phyloP scores from a whole-genome alignment of 2,329 filamentous ascomycete species.

The Macrophomina pseudophaseolina region DNA sequence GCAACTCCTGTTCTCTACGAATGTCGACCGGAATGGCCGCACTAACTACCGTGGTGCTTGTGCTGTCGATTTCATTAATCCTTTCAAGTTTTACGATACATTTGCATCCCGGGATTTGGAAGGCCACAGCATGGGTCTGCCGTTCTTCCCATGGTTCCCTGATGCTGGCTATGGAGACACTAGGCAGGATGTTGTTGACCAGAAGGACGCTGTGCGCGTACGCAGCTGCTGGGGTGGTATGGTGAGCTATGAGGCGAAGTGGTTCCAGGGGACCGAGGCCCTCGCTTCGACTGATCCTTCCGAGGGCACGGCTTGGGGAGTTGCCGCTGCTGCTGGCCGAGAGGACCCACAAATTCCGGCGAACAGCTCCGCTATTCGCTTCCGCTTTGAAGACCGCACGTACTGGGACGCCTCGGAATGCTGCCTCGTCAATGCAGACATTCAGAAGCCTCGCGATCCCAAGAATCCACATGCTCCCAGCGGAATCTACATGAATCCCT shows the following conservation, averaged over 20 bases:
- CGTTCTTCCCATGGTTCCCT: constrained; percentile 72
- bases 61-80: constrained; percentile 71
- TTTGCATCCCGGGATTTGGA: constrained; percentile 73
- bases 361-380: constrained; percentile 47
- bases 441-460: constrained; percentile 39
- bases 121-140: constrained; percentile 66
- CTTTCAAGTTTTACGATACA: constrained; percentile 74
- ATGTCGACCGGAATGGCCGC: constrained; percentile 57
- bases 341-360: constrained; percentile 25
- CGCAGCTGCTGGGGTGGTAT: constrained; percentile 80
- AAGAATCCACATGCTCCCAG: constrained; percentile 35
- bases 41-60: constrained; percentile 70
- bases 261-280: constrained; percentile 53
- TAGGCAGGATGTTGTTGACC: constrained; percentile 66
- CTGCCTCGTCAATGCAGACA: constrained; percentile 54
- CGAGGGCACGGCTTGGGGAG: constrained; percentile 22
- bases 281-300: constrained; percentile 19
- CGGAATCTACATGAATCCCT: constrained; percentile 78
- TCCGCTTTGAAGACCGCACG: constrained; percentile 48
- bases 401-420: constrained; percentile 57
- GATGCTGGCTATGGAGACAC: constrained; percentile 55
- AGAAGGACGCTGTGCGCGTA: constrained; percentile 69
- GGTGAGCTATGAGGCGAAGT: constrained; percentile 67
- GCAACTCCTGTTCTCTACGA: constrained; percentile 69
- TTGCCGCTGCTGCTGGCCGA: constrained; percentile 22